Percentiles rank a stretch among this genome's conserved stretches.
Evolutionary conservation across 108 stramenopile genomes (phyloP).

Genomic region (Aureococcus anophagefferens): DNA sequence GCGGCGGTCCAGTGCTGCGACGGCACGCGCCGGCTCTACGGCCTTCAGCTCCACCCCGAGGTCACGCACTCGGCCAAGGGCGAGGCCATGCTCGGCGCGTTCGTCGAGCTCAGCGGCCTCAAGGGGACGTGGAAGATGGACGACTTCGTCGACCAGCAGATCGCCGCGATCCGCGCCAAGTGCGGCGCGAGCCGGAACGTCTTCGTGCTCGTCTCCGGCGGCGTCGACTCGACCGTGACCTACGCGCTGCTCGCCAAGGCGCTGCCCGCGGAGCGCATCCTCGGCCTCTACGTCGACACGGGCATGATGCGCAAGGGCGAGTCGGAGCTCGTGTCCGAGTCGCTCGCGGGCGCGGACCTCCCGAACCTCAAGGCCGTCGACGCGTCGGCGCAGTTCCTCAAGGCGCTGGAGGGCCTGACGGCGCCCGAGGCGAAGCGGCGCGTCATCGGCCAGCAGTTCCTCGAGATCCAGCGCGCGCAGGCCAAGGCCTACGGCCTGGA

Average conservation of each 20-base stretch:
- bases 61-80: constrained; percentile 88
- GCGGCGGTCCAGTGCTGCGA: constrained; percentile 78
- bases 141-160: constrained; percentile 89
- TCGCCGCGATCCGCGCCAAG: constrained; percentile 65
- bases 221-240: constrained; percentile 96
- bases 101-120: constrained; percentile 73
- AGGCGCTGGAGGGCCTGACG: constrained; percentile 66
- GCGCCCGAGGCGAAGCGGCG: constrained; percentile 96
- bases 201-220: constrained; percentile 97
- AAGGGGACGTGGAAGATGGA: constrained; percentile 90
- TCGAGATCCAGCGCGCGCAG: constrained; percentile 94
- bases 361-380: constrained; percentile 87
- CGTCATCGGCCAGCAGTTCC: constrained; percentile 92
- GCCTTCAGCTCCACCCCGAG: constrained; percentile 97
- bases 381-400: constrained; percentile 84
- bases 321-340: constrained; percentile 63
- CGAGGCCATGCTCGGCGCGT: constrained; percentile 69
- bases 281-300: constrained; percentile 96
- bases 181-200: constrained; percentile 85
- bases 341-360: constrained; percentile 76
- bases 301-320: constrained; percentile 94
- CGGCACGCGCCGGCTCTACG: constrained; percentile 61
- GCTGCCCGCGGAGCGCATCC: constrained; percentile 84
- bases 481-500: constrained; percentile 70
- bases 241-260: constrained; percentile 90